Conservation (phyloP, 306 rosid genomes). For the Canavalia gladiata region DNA sequence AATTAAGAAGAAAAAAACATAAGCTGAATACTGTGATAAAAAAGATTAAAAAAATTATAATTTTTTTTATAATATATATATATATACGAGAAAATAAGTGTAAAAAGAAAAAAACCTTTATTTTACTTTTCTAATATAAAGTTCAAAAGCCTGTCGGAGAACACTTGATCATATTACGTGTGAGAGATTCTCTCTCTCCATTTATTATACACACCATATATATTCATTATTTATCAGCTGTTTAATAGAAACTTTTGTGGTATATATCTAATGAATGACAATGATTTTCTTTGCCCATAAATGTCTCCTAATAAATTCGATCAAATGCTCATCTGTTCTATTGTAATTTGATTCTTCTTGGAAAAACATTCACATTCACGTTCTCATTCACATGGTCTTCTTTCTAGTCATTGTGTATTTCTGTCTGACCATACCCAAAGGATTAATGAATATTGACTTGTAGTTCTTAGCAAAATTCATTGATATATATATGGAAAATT, state of each 20-base stretch:
- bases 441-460: not conserved
- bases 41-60: too few relatives aligned
- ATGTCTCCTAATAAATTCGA: not conserved
- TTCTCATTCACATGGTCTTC: not conserved
- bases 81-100: too few relatives aligned
- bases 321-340: not conserved
- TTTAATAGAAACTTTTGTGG: not conserved
- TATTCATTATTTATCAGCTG: too few relatives aligned
- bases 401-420: not conserved
- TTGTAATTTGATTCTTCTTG: not conserved
- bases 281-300: conserved; percentile 13
- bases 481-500: conserved; percentile 1
- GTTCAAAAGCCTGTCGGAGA: too few relatives aligned
- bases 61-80: too few relatives aligned
- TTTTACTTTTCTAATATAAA: too few relatives aligned
- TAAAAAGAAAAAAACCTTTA: too few relatives aligned
- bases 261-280: conserved; percentile 15
- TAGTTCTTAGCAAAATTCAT: not conserved
- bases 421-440: not conserved
- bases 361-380: not conserved
- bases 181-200: too few relatives aligned
- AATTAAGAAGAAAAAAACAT: too few relatives aligned
- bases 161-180: too few relatives aligned
- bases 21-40: too few relatives aligned
- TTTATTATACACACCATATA: too few relatives aligned